Base-by-base conservation (phyloP, 2,329 filamentous ascomycete species). In the Huntiella decipiens region DNA sequence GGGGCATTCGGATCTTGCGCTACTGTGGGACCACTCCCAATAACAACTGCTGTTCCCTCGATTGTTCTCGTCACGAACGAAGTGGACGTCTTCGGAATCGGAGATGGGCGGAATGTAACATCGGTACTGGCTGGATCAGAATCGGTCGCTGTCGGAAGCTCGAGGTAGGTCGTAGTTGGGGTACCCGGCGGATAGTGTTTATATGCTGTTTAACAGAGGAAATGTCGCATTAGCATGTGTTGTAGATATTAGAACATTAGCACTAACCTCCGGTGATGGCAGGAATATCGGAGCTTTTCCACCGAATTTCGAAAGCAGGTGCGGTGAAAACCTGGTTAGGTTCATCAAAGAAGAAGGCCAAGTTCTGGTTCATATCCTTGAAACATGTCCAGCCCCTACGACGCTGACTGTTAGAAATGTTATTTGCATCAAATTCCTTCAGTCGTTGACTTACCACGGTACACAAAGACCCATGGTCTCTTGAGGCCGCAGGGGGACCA, bases 301-400 rank as follows among this genome's bases (percentile, higher is more conserved):
- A 58, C 4, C 56, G 53, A 36, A 57, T 56, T 43, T 58, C 57
- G 37, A 58, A 57, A 31, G 56, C 56, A 6, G 56, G 56, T 6
- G 53, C 56, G 6, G 54, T 56, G 38, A 51, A 58, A 16, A 51
- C 51, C 13, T 52, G 53, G 36, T 57, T 52, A 10, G 22, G 22
- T 28, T 48, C 40, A 1, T 40, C 50, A 12, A 46, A 33, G 15
- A 49, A 46, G 43, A 45, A 49, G 49, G 43, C 56, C 54, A 51
- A 53, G 56, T 4, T 51, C 42, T 46, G 53, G 53, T 41, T 48
- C 52, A 13, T 53, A 54, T 42, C 31, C 7, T 32, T 43, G 36
- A 39, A 44, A 12, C 47, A 49, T 22, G 43, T 49, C 47, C 47
- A 49, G 1, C 44, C 44, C 6, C 44, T 51, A 32, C 13, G 6